Percentiles rank a stretch among this genome's conserved stretches.
Conservation (phyloP, 148 eudicot genomes). For the Fagopyrum tataricum region DNA sequence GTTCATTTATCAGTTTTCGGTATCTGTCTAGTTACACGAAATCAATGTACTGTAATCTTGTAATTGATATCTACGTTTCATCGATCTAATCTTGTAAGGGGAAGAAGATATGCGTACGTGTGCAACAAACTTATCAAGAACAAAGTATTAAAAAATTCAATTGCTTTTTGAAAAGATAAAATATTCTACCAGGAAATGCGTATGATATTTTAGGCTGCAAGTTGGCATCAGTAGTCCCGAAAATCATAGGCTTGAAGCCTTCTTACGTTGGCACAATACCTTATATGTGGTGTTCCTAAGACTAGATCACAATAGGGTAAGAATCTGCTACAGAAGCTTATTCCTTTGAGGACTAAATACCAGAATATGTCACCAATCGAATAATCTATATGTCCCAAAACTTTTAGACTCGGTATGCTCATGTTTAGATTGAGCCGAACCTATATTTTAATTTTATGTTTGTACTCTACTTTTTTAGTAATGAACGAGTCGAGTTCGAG, state of each 20-base stretch:
- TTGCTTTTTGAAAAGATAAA: constrained; percentile 1
- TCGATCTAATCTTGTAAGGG: background rate
- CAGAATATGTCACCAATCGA: background rate
- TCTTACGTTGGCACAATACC: constrained; percentile 8
- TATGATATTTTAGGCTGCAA: background rate
- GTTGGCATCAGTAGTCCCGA: background rate
- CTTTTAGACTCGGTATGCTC: background rate
- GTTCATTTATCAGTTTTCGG: background rate
- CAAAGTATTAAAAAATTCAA: background rate
- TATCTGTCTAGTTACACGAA: too few species aligned
- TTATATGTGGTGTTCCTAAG: background rate
- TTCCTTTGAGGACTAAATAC: constrained; percentile 1
- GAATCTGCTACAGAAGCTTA: background rate
- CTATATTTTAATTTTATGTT: too few species aligned
- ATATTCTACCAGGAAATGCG: background rate
- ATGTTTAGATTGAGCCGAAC: too few species aligned
- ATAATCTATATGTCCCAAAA: too few species aligned
- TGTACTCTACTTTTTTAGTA: too few species aligned
- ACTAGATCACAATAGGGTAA: background rate
- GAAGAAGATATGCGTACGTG: too few species aligned
- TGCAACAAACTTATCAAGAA: background rate
- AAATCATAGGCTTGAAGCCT: constrained; percentile 1
- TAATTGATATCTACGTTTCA: background rate
- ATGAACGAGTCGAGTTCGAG: too few species aligned
- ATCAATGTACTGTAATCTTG: background rate